Base-by-base conservation (phyloP, 2,329 filamentous ascomycete species). In the Pezizomycotina sp. region DNA sequence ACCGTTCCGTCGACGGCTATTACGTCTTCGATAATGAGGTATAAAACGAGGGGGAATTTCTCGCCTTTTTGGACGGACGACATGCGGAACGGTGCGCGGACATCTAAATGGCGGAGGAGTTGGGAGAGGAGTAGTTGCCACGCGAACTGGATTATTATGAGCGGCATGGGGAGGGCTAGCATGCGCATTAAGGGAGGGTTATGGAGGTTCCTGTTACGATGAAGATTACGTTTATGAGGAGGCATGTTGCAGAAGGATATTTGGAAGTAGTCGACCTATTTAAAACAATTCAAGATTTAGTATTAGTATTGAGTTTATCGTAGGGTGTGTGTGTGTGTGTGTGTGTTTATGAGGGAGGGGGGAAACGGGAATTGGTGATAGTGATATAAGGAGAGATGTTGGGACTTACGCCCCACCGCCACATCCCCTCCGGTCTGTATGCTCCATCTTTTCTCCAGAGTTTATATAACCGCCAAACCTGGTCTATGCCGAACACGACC, bases 101-200 rank as follows among this genome's bases (percentile, higher is more conserved):
- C 21, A 34, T 40, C 40, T n/a, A 32, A 27, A 19, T 44, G 36
- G 33, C 40, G 41, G 4, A 44, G 36, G 26, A 36, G 40, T 10
- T 44, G 33, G 28, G 29, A 40, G 25, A 44, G 33, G 13, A 44
- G 41, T 6, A 44, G 41, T 12, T 36, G 36, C 41, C 36, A 44
- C 16, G 41, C 39, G 9, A 44, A 25, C 19, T 44, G 39, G 31
- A 44, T 39, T 3, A 44, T 44, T 13, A 44, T n/a, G 5, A 37
- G 39, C 8, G 41, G 41, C 41, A 44, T 44, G 4, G 41, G 41
- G 36, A 44, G 39, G 25, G 41, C 41, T 37, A 44, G 39, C 10
- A 44, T 32, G 18, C 37, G 36, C 22, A 44, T 23, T 19, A 36
- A 40, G 5, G 41, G 41, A 14, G 41, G 41, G 6, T 40, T 15